Evolutionary conservation across 2,329 filamentous ascomycete species (phyloP).

Genomic region (Diplodia mutila): DNA sequence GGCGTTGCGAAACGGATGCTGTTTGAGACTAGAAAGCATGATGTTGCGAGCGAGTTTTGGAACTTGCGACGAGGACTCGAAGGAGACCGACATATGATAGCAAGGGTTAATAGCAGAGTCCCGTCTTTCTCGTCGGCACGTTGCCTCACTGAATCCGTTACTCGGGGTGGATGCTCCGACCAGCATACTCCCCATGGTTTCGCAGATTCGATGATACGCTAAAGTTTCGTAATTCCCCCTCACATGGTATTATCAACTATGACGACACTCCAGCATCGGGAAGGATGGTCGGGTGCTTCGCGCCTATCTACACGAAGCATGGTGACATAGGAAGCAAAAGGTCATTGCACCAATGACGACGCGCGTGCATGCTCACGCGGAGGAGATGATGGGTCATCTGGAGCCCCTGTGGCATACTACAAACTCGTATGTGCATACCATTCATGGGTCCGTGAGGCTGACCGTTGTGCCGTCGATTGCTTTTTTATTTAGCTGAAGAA

Average conservation of each 20-base stretch:
- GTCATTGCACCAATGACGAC: neutral
- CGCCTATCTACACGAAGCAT: neutral
- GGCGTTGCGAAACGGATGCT: neutral
- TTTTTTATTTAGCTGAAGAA: neutral
- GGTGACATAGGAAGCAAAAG: neutral
- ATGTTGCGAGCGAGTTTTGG: slow-evolving; percentile 1
- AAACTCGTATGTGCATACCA: neutral
- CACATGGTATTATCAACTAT: neutral
- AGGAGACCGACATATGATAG: neutral
- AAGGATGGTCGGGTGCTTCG: neutral
- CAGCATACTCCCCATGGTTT: neutral
- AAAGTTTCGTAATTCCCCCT: neutral
- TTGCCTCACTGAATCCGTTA: neutral
- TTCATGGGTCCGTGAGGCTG: neutral
- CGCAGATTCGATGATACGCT: neutral
- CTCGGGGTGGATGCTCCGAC: no score
- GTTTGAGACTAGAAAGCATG: slow-evolving; percentile 9
- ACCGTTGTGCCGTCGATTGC: neutral
- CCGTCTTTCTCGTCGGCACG: neutral
- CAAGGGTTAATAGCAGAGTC: neutral
- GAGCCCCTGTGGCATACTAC: neutral
- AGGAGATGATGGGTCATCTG: neutral
- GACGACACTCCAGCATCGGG: neutral
- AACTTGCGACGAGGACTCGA: neutral
- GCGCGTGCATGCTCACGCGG: neutral